phyloP scores from a whole-genome alignment of 129 eudicot species.

The Sambucus nigra region DNA sequence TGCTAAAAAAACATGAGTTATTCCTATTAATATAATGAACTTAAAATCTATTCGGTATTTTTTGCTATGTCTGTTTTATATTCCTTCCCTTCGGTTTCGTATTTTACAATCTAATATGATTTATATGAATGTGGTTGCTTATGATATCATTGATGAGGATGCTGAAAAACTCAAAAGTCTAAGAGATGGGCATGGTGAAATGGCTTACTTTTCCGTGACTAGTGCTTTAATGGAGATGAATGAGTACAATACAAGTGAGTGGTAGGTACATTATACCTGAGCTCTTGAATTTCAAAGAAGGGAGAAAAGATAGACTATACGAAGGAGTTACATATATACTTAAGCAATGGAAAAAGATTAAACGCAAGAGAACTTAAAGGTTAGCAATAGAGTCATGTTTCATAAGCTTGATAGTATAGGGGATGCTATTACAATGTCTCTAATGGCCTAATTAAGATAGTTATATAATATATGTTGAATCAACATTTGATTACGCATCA shows the following conservation, averaged over 20 bases:
- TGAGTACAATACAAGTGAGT: slow-evolving; percentile 9
- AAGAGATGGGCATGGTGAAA: slow-evolving; percentile 2
- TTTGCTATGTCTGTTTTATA: not conserved
- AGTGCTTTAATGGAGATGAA: slow-evolving; percentile 7
- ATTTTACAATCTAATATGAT: no score
- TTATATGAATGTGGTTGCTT: not conserved
- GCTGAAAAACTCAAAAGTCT: slow-evolving; percentile 11
- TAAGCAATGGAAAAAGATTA: not conserved
- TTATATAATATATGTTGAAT: no score
- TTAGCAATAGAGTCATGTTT: not conserved
- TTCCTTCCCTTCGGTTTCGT: not conserved
- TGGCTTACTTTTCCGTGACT: slow-evolving; percentile 1
- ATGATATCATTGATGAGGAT: slow-evolving; percentile 8
- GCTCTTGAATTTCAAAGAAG: slow-evolving; percentile 10
- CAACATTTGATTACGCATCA: no score
- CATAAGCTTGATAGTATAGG: no score
- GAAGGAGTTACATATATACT: slow-evolving; percentile 6
- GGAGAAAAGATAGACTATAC: slow-evolving; percentile 2
- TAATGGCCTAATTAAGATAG: no score
- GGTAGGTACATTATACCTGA: slow-evolving; percentile 7
- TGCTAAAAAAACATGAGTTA: no score
- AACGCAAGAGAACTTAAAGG: not conserved
- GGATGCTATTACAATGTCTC: no score
- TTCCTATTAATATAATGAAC: no score
- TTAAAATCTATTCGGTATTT: not conserved